Evolutionary conservation across 2,329 filamentous ascomycete species (phyloP), one percentile per base, ranked within the genome.

Genomic region (Lasiodiplodia sp.): DNA sequence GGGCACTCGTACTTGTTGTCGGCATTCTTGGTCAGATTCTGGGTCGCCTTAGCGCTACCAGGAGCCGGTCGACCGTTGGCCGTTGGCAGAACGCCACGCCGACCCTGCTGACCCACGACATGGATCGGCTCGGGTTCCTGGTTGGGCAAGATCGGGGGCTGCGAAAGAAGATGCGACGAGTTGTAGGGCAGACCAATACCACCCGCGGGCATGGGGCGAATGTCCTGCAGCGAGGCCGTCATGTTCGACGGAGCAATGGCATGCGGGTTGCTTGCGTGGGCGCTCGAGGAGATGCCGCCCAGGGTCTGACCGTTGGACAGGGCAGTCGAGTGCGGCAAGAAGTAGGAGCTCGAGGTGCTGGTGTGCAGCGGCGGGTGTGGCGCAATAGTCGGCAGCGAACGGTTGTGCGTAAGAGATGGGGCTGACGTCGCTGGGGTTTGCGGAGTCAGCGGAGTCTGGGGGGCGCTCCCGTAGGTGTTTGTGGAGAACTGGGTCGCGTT

Each of bases 1-100:
- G 94, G 94, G 83, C 96, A 99, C 70, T 96, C 95, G 78, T 96
- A 99, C 84, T 98, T 98, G 78, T 96, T 96, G 79, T 98, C 95
- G 10, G 94, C 93, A 80, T 98, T 95, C 85, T 98, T 97, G 74
- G 93, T 91, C 18, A 94, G 94, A 71, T 97, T 96, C 71, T 92
- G 89, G 70, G 92, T 91, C 75, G 87, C 92, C 86, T 97, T 96
- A 53, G 92, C 91, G 23, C 88, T 87, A 38, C 92, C 89, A 31
- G 93, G 92, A 66, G 92, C 89, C 68, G 94, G 92, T 69, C 94
- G 87, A 53, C 94, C 94, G 37, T 94, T 93, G 70, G 94, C 94
- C 75, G 94, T 97, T 18, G 95, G 95, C 71, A 98, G 83, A 49
- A 97, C 96, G 60, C 95, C 95, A 73, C 95, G 89, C 72, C 95